Percentiles rank a stretch among this genome's conserved stretches.
phyloP scores from a whole-genome alignment of 2,329 filamentous ascomycete genomes.

The Lomentospora prolificans region DNA sequence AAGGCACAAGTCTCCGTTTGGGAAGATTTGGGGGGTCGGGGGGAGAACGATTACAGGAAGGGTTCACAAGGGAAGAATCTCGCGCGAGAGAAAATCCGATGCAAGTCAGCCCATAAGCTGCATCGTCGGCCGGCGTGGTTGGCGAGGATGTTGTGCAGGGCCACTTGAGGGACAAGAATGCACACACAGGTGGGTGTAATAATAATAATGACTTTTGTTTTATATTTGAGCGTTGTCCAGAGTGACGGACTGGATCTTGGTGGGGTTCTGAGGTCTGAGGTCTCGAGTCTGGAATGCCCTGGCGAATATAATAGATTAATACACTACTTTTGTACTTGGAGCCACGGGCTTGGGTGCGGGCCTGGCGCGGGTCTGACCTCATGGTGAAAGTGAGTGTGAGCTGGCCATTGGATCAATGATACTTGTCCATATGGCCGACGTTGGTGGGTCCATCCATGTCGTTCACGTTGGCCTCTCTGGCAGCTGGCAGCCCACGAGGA shows the following conservation, averaged over 20 bases:
- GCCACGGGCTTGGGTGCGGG: no score
- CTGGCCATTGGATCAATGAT: neutral
- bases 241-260: slow-evolving; percentile 1
- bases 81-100: neutral
- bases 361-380: no score
- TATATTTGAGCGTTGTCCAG: slow-evolving; percentile 2
- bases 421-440: neutral
- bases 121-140: neutral
- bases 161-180: neutral
- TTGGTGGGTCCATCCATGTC: no score
- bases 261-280: no score
- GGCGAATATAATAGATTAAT: no score
- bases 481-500: no score
- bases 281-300: no score
- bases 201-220: neutral
- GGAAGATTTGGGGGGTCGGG: no score
- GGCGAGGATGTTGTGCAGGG: neutral
- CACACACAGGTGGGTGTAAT: neutral
- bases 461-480: no score
- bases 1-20: no score
- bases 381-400: neutral
- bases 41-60: no score
- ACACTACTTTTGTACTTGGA: no score
- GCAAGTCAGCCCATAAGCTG: slow-evolving; percentile 1
- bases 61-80: neutral